Percentiles rank a stretch among this genome's conserved stretches.
Evolutionary conservation across 768 basidiomycete genomes (phyloP).

Genomic region (Porphyrellus cyaneotinctus): DNA sequence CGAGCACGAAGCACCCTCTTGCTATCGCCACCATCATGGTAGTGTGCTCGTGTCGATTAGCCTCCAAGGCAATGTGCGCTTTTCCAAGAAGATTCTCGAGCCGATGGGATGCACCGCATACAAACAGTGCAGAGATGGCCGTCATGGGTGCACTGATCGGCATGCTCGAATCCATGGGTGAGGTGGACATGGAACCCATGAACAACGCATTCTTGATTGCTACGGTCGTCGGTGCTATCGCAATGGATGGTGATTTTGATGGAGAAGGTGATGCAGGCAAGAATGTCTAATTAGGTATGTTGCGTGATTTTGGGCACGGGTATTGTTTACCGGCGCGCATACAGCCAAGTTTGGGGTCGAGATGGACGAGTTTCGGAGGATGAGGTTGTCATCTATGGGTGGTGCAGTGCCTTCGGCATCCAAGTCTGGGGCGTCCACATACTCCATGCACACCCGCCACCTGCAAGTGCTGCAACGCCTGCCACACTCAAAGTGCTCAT

Average conservation of each 20-base stretch:
- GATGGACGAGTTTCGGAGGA: slow-evolving; percentile 89
- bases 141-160: slow-evolving; percentile 88
- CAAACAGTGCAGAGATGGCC: slow-evolving; percentile 90
- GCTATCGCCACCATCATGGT: slow-evolving; percentile 96
- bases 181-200: slow-evolving; percentile 99
- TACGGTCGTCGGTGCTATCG: slow-evolving; percentile 85
- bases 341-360: slow-evolving; percentile 92
- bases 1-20: slow-evolving; percentile 93
- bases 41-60: slow-evolving; percentile 94
- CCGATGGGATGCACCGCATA: slow-evolving; percentile 87
- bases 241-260: slow-evolving; percentile 49
- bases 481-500: too few relatives aligned
- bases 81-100: slow-evolving; percentile 88
- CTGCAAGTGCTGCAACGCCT: too few relatives aligned
- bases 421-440: slow-evolving; percentile 84
- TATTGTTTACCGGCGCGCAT: not conserved
- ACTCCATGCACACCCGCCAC: slow-evolving; percentile 29
- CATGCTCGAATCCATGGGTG: slow-evolving; percentile 55
- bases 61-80: slow-evolving; percentile 97
- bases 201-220: slow-evolving; percentile 97
- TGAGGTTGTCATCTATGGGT: slow-evolving; percentile 87
- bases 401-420: slow-evolving; percentile 77
- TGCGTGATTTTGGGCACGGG: too few relatives aligned
- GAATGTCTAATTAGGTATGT: slow-evolving; percentile 74
- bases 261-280: slow-evolving; percentile 24